These are phyloP conservation scores for Parasitella parasitica DNA, from an alignment of 371 early-diverging fungal species.

Conservation along the genomic window DNA sequence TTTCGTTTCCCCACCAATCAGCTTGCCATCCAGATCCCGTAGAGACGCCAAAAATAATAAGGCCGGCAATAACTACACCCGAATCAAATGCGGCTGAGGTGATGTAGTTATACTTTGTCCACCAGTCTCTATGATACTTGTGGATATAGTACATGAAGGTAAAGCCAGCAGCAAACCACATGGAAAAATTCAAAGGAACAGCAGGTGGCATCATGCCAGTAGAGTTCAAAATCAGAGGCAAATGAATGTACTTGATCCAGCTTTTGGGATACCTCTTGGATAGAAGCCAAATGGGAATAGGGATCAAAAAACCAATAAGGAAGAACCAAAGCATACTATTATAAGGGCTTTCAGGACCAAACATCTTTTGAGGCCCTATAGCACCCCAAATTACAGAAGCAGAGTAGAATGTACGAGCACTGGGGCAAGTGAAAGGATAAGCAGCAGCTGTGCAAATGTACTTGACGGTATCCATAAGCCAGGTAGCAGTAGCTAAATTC, in stretches of 20 bases:
- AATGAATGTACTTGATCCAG: constrained; percentile 60
- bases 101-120: constrained; percentile 70
- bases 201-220: constrained; percentile 74
- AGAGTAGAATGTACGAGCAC: constrained; percentile 62
- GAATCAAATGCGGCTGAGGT: constrained; percentile 77
- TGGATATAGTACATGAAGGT: constrained; percentile 63
- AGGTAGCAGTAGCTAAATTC: constrained; percentile 62
- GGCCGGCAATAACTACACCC: constrained; percentile 54
- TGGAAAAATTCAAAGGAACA: constrained; percentile 55
- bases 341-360: constrained; percentile 62
- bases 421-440: constrained; percentile 61
- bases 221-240: constrained; percentile 65
- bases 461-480: constrained; percentile 59
- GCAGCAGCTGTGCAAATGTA: constrained; percentile 55
- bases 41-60: constrained; percentile 52
- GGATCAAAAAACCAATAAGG: constrained; percentile 63
- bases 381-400: constrained; percentile 77
- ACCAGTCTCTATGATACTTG: constrained; percentile 62
- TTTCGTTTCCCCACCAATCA: constrained; percentile 42
- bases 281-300: constrained; percentile 57
- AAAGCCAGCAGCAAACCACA: constrained; percentile 66
- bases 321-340: constrained; percentile 57
- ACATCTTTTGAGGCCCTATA: constrained; percentile 71
- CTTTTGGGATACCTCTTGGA: constrained; percentile 49
- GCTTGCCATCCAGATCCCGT: constrained; percentile 19